Percentiles rank a stretch among this genome's conserved stretches.
These are phyloP conservation scores for Zygnema cylindricum DNA, from an alignment of 139 green algal genomes.

Conservation along the genomic window DNA sequence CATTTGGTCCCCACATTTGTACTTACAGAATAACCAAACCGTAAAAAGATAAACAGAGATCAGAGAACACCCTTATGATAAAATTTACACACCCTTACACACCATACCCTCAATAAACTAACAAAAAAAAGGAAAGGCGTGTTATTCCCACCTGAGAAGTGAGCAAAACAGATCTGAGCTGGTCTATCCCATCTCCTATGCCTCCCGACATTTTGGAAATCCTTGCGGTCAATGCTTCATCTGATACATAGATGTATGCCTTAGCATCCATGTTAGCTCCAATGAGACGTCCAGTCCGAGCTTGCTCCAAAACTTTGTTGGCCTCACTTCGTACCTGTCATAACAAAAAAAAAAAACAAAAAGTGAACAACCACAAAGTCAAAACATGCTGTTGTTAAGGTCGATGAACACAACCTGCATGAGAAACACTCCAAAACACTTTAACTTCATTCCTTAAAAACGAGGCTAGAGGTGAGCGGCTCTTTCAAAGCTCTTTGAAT, in stretches of 20 bases:
- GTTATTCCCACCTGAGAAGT: slow-evolving; percentile 62
- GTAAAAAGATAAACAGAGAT: too few relatives aligned
- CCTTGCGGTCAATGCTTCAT: slow-evolving; percentile 49
- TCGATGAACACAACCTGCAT: not conserved
- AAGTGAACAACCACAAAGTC: not conserved
- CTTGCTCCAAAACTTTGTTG: slow-evolving; percentile 82
- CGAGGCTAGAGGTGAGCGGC: too few relatives aligned
- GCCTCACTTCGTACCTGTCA: slow-evolving; percentile 61
- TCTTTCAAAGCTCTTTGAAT: too few relatives aligned
- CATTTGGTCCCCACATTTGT: too few relatives aligned
- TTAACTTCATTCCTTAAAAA: too few relatives aligned
- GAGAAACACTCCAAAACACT: too few relatives aligned
- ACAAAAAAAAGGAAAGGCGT: too few relatives aligned
- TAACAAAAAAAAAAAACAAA: slow-evolving; percentile 18
- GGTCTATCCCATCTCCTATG: slow-evolving; percentile 63
- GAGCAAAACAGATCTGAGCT: slow-evolving; percentile 69
- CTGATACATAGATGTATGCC: slow-evolving; percentile 75
- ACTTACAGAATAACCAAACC: too few relatives aligned
- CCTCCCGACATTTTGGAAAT: slow-evolving; percentile 41
- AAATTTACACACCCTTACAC: too few relatives aligned
- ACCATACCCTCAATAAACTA: too few relatives aligned
- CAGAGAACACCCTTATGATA: too few relatives aligned
- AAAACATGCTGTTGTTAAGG: not conserved
- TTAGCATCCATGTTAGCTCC: slow-evolving; percentile 82
- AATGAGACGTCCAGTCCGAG: slow-evolving; percentile 75